phyloP scores from a whole-genome alignment of 164 flowering plant genomes.

The Annona squamosa region DNA sequence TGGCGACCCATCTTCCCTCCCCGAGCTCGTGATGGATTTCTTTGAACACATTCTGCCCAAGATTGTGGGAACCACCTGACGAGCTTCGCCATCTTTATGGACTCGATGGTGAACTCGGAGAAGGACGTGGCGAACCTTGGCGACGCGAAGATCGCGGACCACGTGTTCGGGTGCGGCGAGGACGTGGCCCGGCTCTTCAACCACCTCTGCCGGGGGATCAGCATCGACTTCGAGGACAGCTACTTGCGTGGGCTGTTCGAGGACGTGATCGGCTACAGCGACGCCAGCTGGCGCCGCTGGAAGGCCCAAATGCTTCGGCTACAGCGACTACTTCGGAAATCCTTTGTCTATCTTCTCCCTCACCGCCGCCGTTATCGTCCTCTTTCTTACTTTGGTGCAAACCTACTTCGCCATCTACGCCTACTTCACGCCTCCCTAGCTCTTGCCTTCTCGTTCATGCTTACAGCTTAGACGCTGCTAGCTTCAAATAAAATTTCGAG shows the following conservation, averaged over 20 bases:
- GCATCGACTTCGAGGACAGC: background rate
- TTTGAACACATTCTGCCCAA: background rate
- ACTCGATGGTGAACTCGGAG: background rate
- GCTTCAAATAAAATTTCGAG: too few relatives aligned
- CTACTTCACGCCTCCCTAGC: background rate
- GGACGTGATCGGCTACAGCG: background rate
- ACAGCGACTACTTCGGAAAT: background rate
- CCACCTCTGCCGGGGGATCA: conserved; percentile 1
- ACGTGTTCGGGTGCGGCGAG: background rate
- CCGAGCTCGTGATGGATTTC: background rate
- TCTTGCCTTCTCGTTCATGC: too few relatives aligned
- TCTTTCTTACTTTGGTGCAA: background rate
- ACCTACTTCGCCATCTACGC: background rate
- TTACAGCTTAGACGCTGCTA: too few relatives aligned
- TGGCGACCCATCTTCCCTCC: background rate
- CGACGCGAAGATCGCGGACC: background rate
- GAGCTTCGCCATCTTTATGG: conserved; percentile 9
- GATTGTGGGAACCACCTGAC: conserved; percentile 1
- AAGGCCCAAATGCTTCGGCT: too few relatives aligned
- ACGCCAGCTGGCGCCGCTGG: conserved; percentile 1
- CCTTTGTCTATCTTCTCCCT: background rate
- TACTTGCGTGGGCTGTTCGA: background rate
- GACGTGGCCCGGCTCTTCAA: conserved; percentile 10
- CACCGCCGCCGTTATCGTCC: background rate
- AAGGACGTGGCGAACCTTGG: background rate